Evolutionary conservation across 768 basidiomycete species (phyloP).

Genomic region (Lactarius psammicola): DNA sequence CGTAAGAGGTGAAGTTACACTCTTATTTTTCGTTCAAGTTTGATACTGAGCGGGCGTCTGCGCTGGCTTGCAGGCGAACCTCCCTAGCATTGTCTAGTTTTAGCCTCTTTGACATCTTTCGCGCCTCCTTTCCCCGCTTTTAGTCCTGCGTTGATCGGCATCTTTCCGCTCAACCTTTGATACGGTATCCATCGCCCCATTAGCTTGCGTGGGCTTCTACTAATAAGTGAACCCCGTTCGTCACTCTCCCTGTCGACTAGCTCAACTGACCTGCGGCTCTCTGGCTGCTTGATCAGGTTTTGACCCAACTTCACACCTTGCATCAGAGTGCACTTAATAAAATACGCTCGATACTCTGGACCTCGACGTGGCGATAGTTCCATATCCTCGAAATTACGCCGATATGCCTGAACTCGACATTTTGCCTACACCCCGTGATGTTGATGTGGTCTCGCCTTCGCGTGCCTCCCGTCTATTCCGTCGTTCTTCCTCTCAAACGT

Average conservation of each 20-base stretch:
- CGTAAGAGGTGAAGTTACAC: constrained; percentile 56
- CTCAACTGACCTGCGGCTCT: constrained; percentile 66
- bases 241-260: constrained; percentile 62
- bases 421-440: constrained; percentile 38
- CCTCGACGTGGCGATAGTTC: constrained; percentile 6
- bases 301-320: constrained; percentile 26
- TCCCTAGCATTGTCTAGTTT: constrained; percentile 54
- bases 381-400: constrained; percentile 3
- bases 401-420: constrained; percentile 61
- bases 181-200: constrained; percentile 49
- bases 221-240: constrained; percentile 48
- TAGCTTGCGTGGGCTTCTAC: constrained; percentile 61
- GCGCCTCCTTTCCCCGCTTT: constrained; percentile 15
- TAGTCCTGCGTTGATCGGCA: constrained; percentile 12
- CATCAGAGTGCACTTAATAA: not conserved
- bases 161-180: constrained; percentile 34
- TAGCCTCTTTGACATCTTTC: constrained; percentile 1
- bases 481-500: constrained; percentile 31
- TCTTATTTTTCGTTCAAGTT: constrained; percentile 10
- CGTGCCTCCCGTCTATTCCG: constrained; percentile 17
- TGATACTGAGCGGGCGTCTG: constrained; percentile 9
- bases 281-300: constrained; percentile 66
- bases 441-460: constrained; percentile 35
- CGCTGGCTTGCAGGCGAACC: constrained; percentile 60
- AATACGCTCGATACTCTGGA: constrained; percentile 10